These are phyloP conservation scores for Cicer cuneatum DNA, from an alignment of 306 rosid species.

Conservation along the genomic window DNA sequence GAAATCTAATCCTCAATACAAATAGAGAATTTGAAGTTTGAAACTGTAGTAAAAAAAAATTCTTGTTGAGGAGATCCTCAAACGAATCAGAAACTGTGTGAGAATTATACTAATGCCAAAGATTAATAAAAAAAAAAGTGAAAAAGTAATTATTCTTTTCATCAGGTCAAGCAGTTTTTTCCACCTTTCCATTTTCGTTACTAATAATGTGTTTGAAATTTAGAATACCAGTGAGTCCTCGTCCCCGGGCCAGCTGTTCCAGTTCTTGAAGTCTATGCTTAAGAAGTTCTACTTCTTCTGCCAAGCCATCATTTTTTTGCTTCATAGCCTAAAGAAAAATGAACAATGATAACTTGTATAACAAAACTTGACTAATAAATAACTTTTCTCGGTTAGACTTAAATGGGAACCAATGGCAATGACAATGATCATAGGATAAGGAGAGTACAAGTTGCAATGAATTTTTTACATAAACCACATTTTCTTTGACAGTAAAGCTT, in stretches of 20 bases:
- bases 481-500: conserved; percentile 24
- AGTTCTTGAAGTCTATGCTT: conserved; percentile 70
- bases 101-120: conserved; percentile 29
- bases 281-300: conserved; percentile 65
- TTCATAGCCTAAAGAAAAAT: conserved; percentile 62
- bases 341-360: conserved; percentile 25
- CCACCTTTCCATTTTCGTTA: conserved; percentile 54
- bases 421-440: conserved; percentile 7
- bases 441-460: background rate
- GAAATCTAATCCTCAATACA: conserved; percentile 12
- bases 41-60: background rate
- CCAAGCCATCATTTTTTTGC: conserved; percentile 66
- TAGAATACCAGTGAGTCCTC: conserved; percentile 75
- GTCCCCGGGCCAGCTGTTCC: conserved; percentile 72
- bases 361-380: conserved; percentile 19
- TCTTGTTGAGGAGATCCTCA: conserved; percentile 38
- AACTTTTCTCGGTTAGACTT: conserved; percentile 31
- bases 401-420: conserved; percentile 28
- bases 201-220: conserved; percentile 52
- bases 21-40: conserved; percentile 24
- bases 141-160: conserved; percentile 38
- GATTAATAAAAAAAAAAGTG: conserved; percentile 32
- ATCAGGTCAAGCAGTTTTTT: conserved; percentile 64
- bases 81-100: conserved; percentile 36
- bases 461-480: conserved; percentile 6